phyloP scores from a whole-genome alignment of 768 basidiomycete genomes.

The Termitomyces sp. region DNA sequence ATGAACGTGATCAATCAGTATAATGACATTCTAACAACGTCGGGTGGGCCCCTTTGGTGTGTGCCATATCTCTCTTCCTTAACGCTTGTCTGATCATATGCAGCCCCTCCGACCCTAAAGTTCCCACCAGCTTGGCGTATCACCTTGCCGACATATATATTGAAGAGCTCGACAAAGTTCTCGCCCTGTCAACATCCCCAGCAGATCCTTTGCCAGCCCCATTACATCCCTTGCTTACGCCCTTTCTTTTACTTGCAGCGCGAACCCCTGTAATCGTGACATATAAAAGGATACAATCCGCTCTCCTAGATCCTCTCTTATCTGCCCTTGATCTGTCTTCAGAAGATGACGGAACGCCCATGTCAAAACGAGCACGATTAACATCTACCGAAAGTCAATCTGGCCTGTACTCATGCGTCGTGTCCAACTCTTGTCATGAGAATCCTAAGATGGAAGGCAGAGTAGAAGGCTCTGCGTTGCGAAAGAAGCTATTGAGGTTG shows the following conservation, averaged over 20 bases:
- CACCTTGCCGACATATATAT: constrained; percentile 89
- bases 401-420: constrained; percentile 36
- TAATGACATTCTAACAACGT: constrained; percentile 56
- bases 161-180: constrained; percentile 78
- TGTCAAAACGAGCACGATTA: constrained; percentile 43
- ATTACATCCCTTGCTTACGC: constrained; percentile 44
- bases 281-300: constrained; percentile 67
- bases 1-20: constrained; percentile 48
- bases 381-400: constrained; percentile 12
- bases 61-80: constrained; percentile 15
- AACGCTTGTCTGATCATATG: not conserved
- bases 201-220: constrained; percentile 28
- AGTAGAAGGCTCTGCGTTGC: constrained; percentile 32
- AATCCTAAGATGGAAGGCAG: constrained; percentile 34
- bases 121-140: constrained; percentile 75
- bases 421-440: constrained; percentile 50
- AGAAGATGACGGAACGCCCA: constrained; percentile 35
- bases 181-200: constrained; percentile 40
- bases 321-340: constrained; percentile 37
- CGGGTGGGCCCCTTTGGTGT: constrained; percentile 85
- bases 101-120: constrained; percentile 66
- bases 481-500: constrained; percentile 49
- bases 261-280: constrained; percentile 58
- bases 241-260: constrained; percentile 72
- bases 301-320: constrained; percentile 69